phyloP scores from a whole-genome alignment of 2,329 filamentous ascomycete species.

The Pseudocercospora fijiensis region DNA sequence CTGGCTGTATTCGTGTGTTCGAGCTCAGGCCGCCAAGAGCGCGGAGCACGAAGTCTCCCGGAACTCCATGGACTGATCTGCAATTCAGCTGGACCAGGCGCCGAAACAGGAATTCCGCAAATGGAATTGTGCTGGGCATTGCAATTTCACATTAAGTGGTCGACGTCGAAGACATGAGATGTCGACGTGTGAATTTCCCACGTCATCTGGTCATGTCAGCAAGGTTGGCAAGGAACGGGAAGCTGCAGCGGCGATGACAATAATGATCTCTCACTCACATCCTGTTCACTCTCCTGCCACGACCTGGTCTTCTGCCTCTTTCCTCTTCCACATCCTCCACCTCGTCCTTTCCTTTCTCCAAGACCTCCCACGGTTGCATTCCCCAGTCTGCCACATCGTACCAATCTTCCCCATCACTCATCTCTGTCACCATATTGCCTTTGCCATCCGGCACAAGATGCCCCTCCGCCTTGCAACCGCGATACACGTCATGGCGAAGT shows the following conservation, averaged over 20 bases:
- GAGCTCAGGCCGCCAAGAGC: conserved; percentile 39
- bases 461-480: conserved; percentile 75
- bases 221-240: neutral
- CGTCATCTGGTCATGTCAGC: neutral
- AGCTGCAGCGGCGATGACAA: neutral
- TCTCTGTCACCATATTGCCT: conserved; percentile 51
- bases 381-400: conserved; percentile 81
- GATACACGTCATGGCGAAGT: conserved; percentile 67
- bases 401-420: conserved; percentile 89
- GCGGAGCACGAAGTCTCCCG: conserved; percentile 50
- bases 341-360: conserved; percentile 82
- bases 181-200: neutral
- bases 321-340: conserved; percentile 58
- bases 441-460: conserved; percentile 55
- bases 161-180: neutral
- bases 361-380: conserved; percentile 43
- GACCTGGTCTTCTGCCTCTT: conserved; percentile 23
- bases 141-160: neutral
- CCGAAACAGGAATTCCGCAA: conserved; percentile 21
- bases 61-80: conserved; percentile 27
- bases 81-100: conserved; percentile 17
- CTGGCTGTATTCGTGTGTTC: neutral
- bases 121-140: conserved; percentile 17
- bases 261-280: conserved; percentile 25
- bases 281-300: conserved; percentile 28